Conservation (phyloP, 2,329 filamentous ascomycete genomes). For the Neospermospora avenae region DNA sequence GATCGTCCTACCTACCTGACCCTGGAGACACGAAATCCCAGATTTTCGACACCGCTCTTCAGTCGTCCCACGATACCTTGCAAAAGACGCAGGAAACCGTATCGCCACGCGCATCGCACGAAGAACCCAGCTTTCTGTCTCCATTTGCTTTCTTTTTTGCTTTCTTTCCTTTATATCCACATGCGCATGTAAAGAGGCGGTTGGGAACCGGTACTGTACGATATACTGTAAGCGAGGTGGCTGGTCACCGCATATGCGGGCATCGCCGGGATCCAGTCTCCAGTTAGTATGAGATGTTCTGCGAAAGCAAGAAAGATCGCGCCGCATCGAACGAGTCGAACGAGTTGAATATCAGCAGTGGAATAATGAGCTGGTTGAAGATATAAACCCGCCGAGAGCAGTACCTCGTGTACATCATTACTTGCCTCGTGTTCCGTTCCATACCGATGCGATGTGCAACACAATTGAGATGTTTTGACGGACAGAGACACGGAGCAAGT, state of each 20-base stretch:
- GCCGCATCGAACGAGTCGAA: not conserved
- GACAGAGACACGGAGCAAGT: no score
- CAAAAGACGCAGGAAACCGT: no score
- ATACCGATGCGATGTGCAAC: slow-evolving; percentile 26
- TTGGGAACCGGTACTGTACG: no score
- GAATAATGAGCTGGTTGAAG: not conserved
- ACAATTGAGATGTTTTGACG: slow-evolving; percentile 7
- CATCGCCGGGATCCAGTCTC: not conserved
- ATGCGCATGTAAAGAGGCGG: not conserved
- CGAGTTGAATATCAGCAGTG: not conserved
- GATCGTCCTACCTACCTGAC: not conserved
- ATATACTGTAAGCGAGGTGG: not conserved
- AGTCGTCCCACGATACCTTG: not conserved
- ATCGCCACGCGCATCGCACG: no score
- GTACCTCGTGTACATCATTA: not conserved
- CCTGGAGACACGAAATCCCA: no score
- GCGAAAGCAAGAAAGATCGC: slow-evolving; percentile 1
- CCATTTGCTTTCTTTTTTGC: not conserved
- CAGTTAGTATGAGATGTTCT: not conserved
- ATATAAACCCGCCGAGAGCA: not conserved
- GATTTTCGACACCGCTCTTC: not conserved
- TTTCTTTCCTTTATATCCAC: no score
- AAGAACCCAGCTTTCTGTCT: no score
- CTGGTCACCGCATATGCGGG: not conserved
- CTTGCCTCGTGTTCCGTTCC: no score